phyloP scores from a whole-genome alignment of 2,329 filamentous ascomycete species.

The Graphium sp. region DNA sequence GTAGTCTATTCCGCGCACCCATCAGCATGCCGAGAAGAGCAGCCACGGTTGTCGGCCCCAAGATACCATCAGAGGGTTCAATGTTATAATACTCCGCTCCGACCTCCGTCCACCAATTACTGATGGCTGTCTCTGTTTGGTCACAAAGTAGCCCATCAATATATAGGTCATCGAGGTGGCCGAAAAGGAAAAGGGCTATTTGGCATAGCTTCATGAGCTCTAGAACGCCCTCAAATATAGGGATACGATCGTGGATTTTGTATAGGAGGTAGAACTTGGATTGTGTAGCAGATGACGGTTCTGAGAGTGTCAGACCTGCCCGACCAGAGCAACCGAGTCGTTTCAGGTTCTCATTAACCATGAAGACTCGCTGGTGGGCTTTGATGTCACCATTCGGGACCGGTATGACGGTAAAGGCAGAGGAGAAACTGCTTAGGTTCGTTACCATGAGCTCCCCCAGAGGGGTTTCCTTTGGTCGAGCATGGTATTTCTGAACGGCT shows the following conservation, averaged over 20 bases:
- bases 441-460: conserved; percentile 85
- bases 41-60: conserved; percentile 83
- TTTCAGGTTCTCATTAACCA: conserved; percentile 90
- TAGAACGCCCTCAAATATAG: conserved; percentile 61
- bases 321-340: conserved; percentile 81
- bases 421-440: conserved; percentile 83
- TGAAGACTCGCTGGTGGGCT: conserved; percentile 66
- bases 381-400: conserved; percentile 76
- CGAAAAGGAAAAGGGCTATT: conserved; percentile 73
- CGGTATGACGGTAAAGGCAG: conserved; percentile 77
- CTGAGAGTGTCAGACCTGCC: conserved; percentile 64
- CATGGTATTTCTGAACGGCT: conserved; percentile 71
- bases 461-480: conserved; percentile 63
- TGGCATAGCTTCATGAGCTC: conserved; percentile 89
- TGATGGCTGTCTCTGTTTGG: conserved; percentile 74
- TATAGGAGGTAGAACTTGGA: conserved; percentile 89
- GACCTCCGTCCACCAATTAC: conserved; percentile 92
- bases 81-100: conserved; percentile 84
- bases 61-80: conserved; percentile 80
- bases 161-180: conserved; percentile 73
- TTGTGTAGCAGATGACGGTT: conserved; percentile 65
- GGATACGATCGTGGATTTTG: conserved; percentile 67
- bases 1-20: conserved; percentile 77
- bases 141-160: conserved; percentile 88
- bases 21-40: conserved; percentile 76